Conservation (phyloP, 1,139 yeast species). For the Scheffersomyces titani region DNA sequence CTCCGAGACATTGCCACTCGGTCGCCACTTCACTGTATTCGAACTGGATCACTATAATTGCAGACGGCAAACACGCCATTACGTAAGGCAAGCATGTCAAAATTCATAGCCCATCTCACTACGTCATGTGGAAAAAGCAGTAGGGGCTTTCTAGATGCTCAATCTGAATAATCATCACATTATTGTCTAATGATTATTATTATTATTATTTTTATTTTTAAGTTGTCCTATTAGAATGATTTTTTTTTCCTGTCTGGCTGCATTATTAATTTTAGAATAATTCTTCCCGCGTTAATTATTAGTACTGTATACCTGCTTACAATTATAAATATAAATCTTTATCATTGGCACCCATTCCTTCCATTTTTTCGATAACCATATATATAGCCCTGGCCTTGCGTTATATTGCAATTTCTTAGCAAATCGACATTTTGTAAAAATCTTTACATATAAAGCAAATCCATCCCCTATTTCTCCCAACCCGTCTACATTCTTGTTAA, state of each 20-base stretch:
- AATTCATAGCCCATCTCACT: neutral
- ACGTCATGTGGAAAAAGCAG: neutral
- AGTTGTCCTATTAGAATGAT: neutral
- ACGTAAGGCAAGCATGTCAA: neutral
- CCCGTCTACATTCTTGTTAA: neutral
- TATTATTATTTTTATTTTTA: too few species aligned
- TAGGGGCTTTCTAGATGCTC: neutral
- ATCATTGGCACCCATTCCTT: neutral
- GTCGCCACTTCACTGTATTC: neutral
- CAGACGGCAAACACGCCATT: neutral
- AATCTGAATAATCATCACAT: neutral
- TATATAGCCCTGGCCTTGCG: neutral
- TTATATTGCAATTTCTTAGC: neutral
- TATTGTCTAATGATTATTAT: neutral
- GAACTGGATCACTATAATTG: neutral
- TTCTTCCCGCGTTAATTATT: slow-evolving; percentile 1
- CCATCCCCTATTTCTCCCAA: neutral
- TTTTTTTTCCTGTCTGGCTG: neutral
- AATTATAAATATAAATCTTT: neutral
- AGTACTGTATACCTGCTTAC: neutral
- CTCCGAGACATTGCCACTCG: neutral
- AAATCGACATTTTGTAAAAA: neutral
- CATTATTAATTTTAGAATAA: neutral
- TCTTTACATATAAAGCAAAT: too few species aligned
- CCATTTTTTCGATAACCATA: neutral